Evolutionary conservation across 176 grass and related monocot genomes (phyloP).

Genomic region (Zizania latifolia): DNA sequence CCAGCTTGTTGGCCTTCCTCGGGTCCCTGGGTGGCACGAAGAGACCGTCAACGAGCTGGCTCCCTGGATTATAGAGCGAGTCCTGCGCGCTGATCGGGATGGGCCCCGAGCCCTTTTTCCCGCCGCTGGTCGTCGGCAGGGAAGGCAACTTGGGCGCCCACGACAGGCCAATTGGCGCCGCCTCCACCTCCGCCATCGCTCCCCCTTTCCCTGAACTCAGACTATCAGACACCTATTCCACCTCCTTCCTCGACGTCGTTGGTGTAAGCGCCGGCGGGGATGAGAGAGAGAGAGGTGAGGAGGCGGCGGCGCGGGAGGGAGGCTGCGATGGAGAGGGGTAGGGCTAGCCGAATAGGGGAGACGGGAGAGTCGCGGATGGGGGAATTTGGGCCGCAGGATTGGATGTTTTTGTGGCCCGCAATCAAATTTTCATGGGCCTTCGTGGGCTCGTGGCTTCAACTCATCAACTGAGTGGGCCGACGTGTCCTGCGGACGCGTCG

Average conservation of each 20-base stretch:
- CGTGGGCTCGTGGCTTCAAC: background rate
- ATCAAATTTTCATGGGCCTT: background rate
- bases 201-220: too few species aligned
- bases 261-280: background rate
- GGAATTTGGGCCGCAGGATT: background rate
- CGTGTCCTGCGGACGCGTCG: background rate
- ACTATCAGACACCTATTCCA: background rate
- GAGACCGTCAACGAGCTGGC: constrained; percentile 65
- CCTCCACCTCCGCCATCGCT: constrained; percentile 29
- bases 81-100: constrained; percentile 22
- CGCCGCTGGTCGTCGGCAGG: constrained; percentile 6
- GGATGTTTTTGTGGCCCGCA: background rate
- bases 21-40: constrained; percentile 80
- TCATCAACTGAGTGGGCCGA: background rate
- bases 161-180: constrained; percentile 49
- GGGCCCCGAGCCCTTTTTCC: constrained; percentile 27
- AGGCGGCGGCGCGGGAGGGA: background rate
- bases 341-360: background rate
- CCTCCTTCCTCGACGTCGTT: background rate
- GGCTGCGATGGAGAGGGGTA: background rate
- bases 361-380: too few species aligned
- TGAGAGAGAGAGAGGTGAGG: too few species aligned
- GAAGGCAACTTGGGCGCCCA: constrained; percentile 78
- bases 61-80: constrained; percentile 42
- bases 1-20: constrained; percentile 57